Conservation (phyloP, 2,329 filamentous ascomycete species). For the Dothiorella sarmentorum region DNA sequence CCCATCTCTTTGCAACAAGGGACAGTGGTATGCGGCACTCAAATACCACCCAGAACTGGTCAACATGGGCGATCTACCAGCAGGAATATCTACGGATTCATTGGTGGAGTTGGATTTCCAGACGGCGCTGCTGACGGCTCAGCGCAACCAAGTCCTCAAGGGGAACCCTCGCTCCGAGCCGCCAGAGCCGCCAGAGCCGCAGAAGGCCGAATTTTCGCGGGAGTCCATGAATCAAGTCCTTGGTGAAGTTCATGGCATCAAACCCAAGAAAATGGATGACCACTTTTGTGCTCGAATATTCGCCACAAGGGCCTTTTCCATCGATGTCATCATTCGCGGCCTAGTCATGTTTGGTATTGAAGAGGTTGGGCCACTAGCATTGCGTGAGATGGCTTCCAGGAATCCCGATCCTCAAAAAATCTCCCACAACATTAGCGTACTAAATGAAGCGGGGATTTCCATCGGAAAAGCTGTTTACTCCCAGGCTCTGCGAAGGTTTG, state of each 20-base stretch:
- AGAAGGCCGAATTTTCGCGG: conserved; percentile 14
- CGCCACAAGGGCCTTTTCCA: conserved; percentile 68
- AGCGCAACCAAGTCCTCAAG: background rate
- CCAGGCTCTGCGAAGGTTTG: conserved; percentile 62
- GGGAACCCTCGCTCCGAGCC: background rate
- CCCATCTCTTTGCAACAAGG: background rate
- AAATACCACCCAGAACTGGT: conserved; percentile 8
- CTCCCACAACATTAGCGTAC: conserved; percentile 55
- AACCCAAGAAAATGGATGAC: conserved; percentile 53
- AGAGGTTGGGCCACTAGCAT: conserved; percentile 68
- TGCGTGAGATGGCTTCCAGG: conserved; percentile 73
- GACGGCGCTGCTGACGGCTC: background rate
- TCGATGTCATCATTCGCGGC: conserved; percentile 68
- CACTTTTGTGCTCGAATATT: conserved; percentile 75
- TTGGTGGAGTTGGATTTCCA: background rate
- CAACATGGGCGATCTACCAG: background rate
- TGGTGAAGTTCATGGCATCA: conserved; percentile 32
- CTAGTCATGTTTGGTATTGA: conserved; percentile 68
- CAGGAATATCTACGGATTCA: background rate
- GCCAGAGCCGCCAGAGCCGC: background rate
- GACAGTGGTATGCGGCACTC: background rate
- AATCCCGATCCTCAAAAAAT: conserved; percentile 57
- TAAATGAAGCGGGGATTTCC: conserved; percentile 61
- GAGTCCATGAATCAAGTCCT: conserved; percentile 24
- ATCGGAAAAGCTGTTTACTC: conserved; percentile 63